These are phyloP conservation scores for Arachnomyces sp. DNA, from an alignment of 2,329 filamentous ascomycete species.

Conservation along the genomic window DNA sequence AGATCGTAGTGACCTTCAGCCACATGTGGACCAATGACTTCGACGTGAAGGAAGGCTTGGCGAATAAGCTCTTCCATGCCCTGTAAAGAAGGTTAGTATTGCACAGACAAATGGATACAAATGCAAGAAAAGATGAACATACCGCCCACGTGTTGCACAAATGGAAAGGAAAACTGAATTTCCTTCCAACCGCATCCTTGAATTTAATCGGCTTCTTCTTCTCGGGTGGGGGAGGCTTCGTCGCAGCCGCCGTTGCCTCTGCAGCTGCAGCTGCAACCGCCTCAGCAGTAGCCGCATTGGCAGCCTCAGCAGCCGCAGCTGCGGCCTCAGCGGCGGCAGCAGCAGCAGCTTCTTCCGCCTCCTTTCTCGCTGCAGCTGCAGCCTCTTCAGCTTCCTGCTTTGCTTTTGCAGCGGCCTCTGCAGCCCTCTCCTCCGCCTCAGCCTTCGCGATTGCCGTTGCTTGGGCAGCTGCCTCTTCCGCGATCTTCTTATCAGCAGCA, in stretches of 20 bases:
- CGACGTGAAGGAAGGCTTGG: slow-evolving; percentile 73
- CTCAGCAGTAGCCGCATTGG: slow-evolving; percentile 25
- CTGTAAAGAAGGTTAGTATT: slow-evolving; percentile 36
- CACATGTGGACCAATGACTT: slow-evolving; percentile 66
- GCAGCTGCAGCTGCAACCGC: slow-evolving; percentile 24
- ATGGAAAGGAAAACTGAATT: slow-evolving; percentile 86
- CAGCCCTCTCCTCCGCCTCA: slow-evolving; percentile 43
- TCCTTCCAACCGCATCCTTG: slow-evolving; percentile 83
- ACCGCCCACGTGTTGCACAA: slow-evolving; percentile 77
- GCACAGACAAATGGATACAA: neutral
- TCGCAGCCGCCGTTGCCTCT: slow-evolving; percentile 23
- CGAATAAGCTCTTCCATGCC: slow-evolving; percentile 82
- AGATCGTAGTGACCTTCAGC: slow-evolving; percentile 73
- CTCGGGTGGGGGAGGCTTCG: slow-evolving; percentile 38
- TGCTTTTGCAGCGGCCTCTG: slow-evolving; percentile 38
- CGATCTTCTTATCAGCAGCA: slow-evolving; percentile 33
- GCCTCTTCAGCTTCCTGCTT: slow-evolving; percentile 39
- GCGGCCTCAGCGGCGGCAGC: slow-evolving; percentile 29
- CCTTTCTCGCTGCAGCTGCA: slow-evolving; percentile 26
- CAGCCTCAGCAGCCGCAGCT: slow-evolving; percentile 23
- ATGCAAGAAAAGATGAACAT: slow-evolving; percentile 30
- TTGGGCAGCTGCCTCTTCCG: slow-evolving; percentile 31
- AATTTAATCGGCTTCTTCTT: slow-evolving; percentile 72
- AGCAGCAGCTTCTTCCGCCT: slow-evolving; percentile 31
- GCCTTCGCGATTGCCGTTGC: slow-evolving; percentile 24